Conservation (phyloP, 164 flowering plant genomes). For the Pachysandra terminalis region DNA sequence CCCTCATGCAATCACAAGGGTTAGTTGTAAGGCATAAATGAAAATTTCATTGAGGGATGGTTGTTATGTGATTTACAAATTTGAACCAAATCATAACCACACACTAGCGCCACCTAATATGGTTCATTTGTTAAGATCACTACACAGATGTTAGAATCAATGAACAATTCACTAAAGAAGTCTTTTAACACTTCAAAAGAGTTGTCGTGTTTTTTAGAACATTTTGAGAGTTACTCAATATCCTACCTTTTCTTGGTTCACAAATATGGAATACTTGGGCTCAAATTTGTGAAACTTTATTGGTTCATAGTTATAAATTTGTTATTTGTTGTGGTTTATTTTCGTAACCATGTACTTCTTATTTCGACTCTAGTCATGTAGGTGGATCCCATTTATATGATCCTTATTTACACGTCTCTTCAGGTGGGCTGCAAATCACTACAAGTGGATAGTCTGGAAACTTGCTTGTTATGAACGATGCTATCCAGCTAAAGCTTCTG, state of each 20-base stretch:
- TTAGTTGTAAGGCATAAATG: too few species aligned
- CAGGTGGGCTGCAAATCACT: constrained; percentile 95
- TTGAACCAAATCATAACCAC: too few species aligned
- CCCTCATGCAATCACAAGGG: too few species aligned
- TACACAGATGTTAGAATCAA: too few species aligned
- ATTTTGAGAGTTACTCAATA: not conserved
- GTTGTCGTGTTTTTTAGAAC: too few species aligned
- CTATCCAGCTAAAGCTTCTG: constrained; percentile 44
- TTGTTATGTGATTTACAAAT: too few species aligned
- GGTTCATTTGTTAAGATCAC: too few species aligned
- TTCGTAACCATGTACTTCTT: not conserved
- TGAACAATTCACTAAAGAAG: too few species aligned
- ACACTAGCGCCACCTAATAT: too few species aligned
- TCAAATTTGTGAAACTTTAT: not conserved
- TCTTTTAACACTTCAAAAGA: too few species aligned
- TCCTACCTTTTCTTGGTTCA: not conserved
- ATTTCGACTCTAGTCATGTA: not conserved
- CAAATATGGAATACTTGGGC: not conserved
- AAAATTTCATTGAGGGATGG: too few species aligned
- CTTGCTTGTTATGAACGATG: constrained; percentile 85
- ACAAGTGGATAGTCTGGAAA: constrained; percentile 98
- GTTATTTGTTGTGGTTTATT: not conserved
- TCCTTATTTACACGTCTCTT: constrained; percentile 4
- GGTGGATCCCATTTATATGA: not conserved
- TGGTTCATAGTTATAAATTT: not conserved